Evolutionary conservation across 2,329 filamentous ascomycete genomes (phyloP), one percentile per base, ranked within the genome.

Genomic region (Claviceps sorghi): DNA sequence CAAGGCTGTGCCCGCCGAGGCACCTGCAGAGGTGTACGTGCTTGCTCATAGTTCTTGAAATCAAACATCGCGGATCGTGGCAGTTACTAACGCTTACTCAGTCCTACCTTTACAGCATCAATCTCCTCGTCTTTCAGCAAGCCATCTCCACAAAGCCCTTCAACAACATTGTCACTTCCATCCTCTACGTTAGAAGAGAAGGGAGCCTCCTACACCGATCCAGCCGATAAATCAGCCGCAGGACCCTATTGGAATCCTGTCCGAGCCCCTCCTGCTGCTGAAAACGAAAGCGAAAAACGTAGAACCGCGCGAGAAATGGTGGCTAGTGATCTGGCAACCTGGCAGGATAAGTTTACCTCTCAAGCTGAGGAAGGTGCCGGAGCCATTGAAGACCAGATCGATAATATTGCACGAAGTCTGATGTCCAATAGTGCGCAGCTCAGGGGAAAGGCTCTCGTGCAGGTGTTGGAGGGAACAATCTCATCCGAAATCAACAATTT

Each of bases 331-430:
- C 76, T 98, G 15, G 77, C 80, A 58, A 76, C 77, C 52, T 98
- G 93, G 91, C 86, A 96, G 67, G 80, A 80, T 56, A 94, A 95
- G 62, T 96, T 95, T 64, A 78, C 86, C 30, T 80, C 83, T 54
- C 89, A 89, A 10, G 88, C 88, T 8, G 86, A 94, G 55, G 89
- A 94, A 64, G 90, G 89, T 5, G 77, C 77, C 4, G 62, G 64
- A 21, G 78, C 93, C 56, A 88, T 97, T 55, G 85, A 91, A 36
- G 75, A 80, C 4, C 78, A 82, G 38, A 69, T 84, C 19, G 72
- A 76, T 38, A 82, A 86, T 53, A 78, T 82, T 40, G 64, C 69
- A 7, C 67, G 69, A 53, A 69, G 70, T 43, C 74, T 79, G 69
- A 73, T 88, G 53, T 69, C 80, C 2, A 77, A 77, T 17, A 79